Percentiles rank a stretch among this genome's conserved stretches.
These are phyloP conservation scores for Colletotrichum brevisporum DNA, from an alignment of 2,329 filamentous ascomycete species.

Conservation along the genomic window DNA sequence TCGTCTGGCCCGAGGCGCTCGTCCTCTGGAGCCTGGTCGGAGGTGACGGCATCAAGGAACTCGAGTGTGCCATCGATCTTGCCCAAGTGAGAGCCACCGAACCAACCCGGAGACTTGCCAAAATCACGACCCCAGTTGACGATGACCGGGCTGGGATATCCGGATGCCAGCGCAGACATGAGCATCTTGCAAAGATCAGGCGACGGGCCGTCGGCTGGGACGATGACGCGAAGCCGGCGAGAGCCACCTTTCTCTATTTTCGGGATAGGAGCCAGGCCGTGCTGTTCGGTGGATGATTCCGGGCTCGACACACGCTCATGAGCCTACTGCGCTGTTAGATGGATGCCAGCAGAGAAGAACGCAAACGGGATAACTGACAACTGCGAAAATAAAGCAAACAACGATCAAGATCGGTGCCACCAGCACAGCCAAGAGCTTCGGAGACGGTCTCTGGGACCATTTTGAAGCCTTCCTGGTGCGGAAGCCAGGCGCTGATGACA, in stretches of 20 bases:
- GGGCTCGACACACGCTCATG: not conserved
- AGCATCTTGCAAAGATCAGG: slow-evolving; percentile 51
- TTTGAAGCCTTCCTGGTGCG: not conserved
- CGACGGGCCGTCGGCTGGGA: slow-evolving; percentile 45
- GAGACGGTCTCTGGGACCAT: slow-evolving; percentile 2
- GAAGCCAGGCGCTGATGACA: not conserved
- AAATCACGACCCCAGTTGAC: slow-evolving; percentile 47
- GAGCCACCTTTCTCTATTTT: slow-evolving; percentile 2
- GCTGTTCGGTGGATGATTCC: not conserved
- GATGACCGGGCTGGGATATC: slow-evolving; percentile 48
- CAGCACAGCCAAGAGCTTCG: slow-evolving; percentile 8
- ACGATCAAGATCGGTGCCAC: slow-evolving; percentile 15
- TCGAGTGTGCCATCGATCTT: slow-evolving; percentile 47
- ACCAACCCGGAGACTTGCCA: slow-evolving; percentile 32
- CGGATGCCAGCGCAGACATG: slow-evolving; percentile 46
- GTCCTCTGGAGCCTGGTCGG: slow-evolving; percentile 24
- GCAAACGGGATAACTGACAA: slow-evolving; percentile 4
- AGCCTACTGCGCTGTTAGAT: slow-evolving; percentile 6
- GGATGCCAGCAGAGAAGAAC: not conserved
- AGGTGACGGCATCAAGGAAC: slow-evolving; percentile 44
- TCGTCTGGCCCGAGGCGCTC: slow-evolving; percentile 45
- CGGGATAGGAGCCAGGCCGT: not conserved
- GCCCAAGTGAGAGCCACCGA: slow-evolving; percentile 47
- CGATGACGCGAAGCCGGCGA: slow-evolving; percentile 45
- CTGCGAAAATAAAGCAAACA: slow-evolving; percentile 8